Evolutionary conservation across 2,329 filamentous ascomycete species (phyloP).

Genomic region (Pseudogymnoascus verrucosus): DNA sequence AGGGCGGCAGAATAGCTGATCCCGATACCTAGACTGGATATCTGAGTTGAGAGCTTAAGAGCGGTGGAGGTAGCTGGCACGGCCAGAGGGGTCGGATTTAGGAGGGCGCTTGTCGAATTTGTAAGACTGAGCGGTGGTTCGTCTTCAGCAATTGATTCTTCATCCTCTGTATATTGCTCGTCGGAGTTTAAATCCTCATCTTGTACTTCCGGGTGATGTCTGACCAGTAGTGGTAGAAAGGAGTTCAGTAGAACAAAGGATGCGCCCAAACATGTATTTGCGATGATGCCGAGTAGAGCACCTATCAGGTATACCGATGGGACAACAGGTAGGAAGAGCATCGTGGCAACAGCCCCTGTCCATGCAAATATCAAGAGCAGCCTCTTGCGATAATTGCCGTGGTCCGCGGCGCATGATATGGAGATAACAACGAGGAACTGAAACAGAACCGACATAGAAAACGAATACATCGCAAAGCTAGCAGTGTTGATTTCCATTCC

Average conservation of each 20-base stretch:
- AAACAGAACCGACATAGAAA: conserved; percentile 81
- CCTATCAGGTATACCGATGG: conserved; percentile 72
- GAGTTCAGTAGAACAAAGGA: conserved; percentile 95
- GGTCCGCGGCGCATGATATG: conserved; percentile 92
- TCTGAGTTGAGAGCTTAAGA: conserved; percentile 75
- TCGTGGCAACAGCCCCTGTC: conserved; percentile 71
- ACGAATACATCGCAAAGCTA: conserved; percentile 97
- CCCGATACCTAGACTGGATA: conserved; percentile 86
- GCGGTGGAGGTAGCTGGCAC: conserved; percentile 47
- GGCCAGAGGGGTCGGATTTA: conserved; percentile 24
- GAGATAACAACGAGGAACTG: conserved; percentile 90
- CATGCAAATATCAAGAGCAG: conserved; percentile 80
- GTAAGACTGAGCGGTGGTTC: conserved; percentile 18
- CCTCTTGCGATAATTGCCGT: conserved; percentile 84
- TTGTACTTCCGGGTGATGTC: conserved; percentile 56
- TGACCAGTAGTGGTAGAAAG: conserved; percentile 83
- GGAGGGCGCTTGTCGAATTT: conserved; percentile 41
- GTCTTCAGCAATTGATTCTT: conserved; percentile 12
- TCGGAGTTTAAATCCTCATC: conserved; percentile 18
- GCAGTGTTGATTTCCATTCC: conserved; percentile 89
- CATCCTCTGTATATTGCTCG: conserved; percentile 8
- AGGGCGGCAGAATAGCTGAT: conserved; percentile 88
- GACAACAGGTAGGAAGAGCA: conserved; percentile 76
- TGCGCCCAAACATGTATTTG: conserved; percentile 89
- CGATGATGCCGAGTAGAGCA: conserved; percentile 75